phyloP scores from a whole-genome alignment of 1,139 yeast species.

The Scheffersomyces insectosa region DNA sequence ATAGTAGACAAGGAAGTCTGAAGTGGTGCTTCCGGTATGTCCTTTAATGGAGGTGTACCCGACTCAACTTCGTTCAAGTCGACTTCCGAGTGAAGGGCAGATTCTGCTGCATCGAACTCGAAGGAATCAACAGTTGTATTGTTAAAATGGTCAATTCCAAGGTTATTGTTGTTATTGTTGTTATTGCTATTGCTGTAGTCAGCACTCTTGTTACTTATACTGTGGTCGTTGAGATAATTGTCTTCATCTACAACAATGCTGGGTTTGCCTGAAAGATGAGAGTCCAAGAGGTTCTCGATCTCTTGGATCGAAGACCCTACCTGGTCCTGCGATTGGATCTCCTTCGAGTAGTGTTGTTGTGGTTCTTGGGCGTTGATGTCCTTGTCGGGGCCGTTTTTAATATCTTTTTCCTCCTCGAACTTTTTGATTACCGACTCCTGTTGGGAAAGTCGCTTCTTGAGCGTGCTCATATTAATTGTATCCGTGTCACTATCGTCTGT shows the following conservation, averaged over 20 bases:
- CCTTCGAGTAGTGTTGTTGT: neutral
- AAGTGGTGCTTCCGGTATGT: no score
- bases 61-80: no score
- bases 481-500: conserved; percentile 31
- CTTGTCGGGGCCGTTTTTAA: conserved; percentile 11
- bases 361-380: neutral
- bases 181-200: no score
- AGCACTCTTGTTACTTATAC: no score
- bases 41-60: no score
- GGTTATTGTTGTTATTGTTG: no score
- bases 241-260: neutral
- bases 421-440: neutral
- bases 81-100: neutral
- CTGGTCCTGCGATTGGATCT: conserved; percentile 7
- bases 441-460: neutral
- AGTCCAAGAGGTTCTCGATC: conserved; percentile 42
- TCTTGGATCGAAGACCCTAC: conserved; percentile 43
- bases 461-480: conserved; percentile 2
- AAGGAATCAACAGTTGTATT: conserved; percentile 6
- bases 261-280: conserved; percentile 16
- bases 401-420: conserved; percentile 4
- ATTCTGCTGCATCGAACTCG: neutral
- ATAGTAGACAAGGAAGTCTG: no score
- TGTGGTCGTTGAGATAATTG: no score
- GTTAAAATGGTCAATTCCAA: no score